Conservation (phyloP, 306 rosid species). For the Rosa lucieae region DNA sequence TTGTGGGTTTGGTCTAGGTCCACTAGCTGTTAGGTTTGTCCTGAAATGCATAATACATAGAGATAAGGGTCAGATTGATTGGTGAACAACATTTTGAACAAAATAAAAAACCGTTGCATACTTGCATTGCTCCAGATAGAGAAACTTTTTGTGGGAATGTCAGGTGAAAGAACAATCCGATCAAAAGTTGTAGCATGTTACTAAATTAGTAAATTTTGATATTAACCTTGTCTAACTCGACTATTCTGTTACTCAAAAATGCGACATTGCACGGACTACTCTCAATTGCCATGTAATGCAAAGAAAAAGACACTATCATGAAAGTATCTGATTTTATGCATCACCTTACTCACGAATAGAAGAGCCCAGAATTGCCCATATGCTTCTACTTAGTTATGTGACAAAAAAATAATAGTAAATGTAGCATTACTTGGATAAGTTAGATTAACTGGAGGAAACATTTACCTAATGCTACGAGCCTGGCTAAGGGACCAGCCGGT, state of each 20-base stretch:
- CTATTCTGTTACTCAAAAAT: too few species aligned
- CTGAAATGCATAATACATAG: conserved; percentile 30
- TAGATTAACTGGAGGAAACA: not conserved
- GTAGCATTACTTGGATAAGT: not conserved
- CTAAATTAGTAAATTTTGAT: too few species aligned
- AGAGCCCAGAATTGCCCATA: too few species aligned
- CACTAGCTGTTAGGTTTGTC: conserved; percentile 91
- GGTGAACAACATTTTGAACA: not conserved
- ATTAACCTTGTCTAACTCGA: too few species aligned
- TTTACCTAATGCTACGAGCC: conserved; percentile 77
- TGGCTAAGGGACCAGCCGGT: conserved; percentile 76
- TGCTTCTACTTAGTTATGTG: not conserved
- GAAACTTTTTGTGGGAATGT: not conserved
- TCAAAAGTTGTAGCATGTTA: too few species aligned
- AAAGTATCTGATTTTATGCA: too few species aligned
- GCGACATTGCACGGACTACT: too few species aligned
- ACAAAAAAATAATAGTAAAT: not conserved
- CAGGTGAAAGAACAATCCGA: not conserved
- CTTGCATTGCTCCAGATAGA: not conserved
- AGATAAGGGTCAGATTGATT: not conserved
- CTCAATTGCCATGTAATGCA: too few species aligned
- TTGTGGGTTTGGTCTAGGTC: conserved; percentile 96
- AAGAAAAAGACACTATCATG: too few species aligned
- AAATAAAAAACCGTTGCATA: not conserved
- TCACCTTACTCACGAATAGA: too few species aligned